Conservation (phyloP, 225 moss, liverwort and hornwort genomes). For the Antitrichia curtipendula region DNA sequence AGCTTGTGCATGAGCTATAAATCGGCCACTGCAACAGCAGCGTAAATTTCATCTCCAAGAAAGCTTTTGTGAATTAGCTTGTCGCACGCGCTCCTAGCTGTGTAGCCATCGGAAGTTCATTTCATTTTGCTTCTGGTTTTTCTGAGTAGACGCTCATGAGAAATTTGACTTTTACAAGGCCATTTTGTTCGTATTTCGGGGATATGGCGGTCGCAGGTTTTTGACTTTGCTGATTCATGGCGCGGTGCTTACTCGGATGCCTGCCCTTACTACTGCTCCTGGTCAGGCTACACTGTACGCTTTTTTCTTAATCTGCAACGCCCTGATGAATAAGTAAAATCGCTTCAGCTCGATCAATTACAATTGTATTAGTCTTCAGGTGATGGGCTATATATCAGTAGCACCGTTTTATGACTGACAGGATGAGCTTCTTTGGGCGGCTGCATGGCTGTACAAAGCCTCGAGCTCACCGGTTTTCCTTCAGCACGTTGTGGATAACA, state of each 20-base stretch:
- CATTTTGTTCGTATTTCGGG: not conserved
- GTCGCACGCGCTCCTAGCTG: not conserved
- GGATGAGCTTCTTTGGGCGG: slow-evolving; percentile 91
- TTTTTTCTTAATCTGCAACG: not conserved
- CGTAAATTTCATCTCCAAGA: not conserved
- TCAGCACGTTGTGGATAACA: slow-evolving; percentile 46
- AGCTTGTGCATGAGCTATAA: not conserved
- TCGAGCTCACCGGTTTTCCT: slow-evolving; percentile 31
- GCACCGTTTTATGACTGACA: not conserved
- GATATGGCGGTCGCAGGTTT: slow-evolving; percentile 33
- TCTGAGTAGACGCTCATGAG: not conserved
- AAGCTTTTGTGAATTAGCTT: not conserved
- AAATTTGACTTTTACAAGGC: not conserved
- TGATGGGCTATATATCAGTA: not conserved
- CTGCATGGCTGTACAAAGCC: slow-evolving; percentile 82
- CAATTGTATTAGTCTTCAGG: not conserved
- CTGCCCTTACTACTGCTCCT: slow-evolving; percentile 85
- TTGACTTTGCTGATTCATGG: slow-evolving; percentile 58
- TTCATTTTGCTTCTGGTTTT: not conserved
- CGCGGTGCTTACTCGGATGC: slow-evolving; percentile 64
- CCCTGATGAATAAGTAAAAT: not conserved
- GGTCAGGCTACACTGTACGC: slow-evolving; percentile 64
- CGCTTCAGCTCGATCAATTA: not conserved
- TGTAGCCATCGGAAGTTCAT: not conserved
- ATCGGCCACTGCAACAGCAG: not conserved